Percentiles rank a stretch among this genome's conserved stretches.
These are phyloP conservation scores for Pyronema omphalodes DNA, from an alignment of 495 filamentous ascomycete species.

Conservation along the genomic window DNA sequence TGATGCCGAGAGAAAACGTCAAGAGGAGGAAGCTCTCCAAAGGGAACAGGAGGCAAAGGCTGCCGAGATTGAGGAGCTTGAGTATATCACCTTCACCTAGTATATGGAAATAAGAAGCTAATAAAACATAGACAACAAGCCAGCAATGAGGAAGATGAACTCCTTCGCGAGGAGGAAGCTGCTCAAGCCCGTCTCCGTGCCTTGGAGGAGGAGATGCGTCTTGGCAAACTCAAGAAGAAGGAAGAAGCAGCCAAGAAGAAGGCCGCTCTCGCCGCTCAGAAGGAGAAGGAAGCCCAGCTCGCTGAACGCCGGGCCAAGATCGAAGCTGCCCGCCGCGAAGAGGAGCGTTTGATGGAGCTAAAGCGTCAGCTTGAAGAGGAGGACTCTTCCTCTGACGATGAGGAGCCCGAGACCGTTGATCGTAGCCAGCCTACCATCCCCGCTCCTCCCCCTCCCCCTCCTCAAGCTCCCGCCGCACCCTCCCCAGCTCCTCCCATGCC, in stretches of 20 bases:
- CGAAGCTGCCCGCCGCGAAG: constrained; percentile 42
- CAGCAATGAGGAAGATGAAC: constrained; percentile 54
- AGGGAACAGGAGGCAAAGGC: constrained; percentile 64
- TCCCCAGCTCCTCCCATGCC: constrained; percentile 24
- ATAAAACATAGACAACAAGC: constrained; percentile 47
- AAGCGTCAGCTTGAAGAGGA: constrained; percentile 64
- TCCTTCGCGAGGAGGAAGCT: constrained; percentile 60
- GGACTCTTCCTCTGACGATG: constrained; percentile 57
- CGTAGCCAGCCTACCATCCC: constrained; percentile 15
- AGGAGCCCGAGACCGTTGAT: constrained; percentile 52
- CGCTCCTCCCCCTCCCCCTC: constrained; percentile 27
- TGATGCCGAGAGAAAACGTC: constrained; percentile 32
- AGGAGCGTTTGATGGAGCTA: constrained; percentile 35
- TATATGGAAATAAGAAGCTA: constrained; percentile 22
- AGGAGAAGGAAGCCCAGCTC: constrained; percentile 72
- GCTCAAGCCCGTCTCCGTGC: constrained; percentile 67
- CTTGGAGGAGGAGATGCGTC: constrained; percentile 80
- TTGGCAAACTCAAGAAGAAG: constrained; percentile 90
- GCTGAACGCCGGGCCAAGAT: constrained; percentile 80
- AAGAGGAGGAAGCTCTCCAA: constrained; percentile 31
- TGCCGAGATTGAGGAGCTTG: constrained; percentile 51
- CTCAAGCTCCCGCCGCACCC: constrained; percentile 24
- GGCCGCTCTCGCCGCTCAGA: constrained; percentile 66
- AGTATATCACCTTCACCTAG: constrained; percentile 43
- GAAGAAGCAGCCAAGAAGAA: constrained; percentile 76